phyloP scores from a whole-genome alignment of 1,284 basidiomycete species.

The Microbotryomycetes sp. region DNA sequence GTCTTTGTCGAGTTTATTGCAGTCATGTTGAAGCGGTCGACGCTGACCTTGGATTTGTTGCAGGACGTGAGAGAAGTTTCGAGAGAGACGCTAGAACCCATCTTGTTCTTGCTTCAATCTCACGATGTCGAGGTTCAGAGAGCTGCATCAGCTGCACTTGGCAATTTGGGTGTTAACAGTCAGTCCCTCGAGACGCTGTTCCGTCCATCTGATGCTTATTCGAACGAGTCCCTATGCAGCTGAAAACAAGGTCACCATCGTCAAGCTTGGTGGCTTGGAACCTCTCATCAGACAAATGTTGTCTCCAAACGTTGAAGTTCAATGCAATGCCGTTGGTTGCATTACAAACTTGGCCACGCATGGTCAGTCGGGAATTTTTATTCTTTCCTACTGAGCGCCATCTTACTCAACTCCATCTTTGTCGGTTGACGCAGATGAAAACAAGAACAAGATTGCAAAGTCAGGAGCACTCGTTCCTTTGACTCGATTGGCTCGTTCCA shows the following conservation, averaged over 20 bases:
- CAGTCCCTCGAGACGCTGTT: slow-evolving; percentile 42
- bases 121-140: slow-evolving; percentile 99
- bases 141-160: slow-evolving; percentile 95
- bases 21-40: neutral
- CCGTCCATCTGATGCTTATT: slow-evolving; percentile 17
- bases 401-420: neutral
- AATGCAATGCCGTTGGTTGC: slow-evolving; percentile 99
- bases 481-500: slow-evolving; percentile 90
- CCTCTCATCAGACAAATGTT: slow-evolving; percentile 99
- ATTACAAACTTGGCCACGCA: slow-evolving; percentile 98
- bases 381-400: neutral
- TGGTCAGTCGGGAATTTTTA: no score
- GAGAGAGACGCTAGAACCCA: slow-evolving; percentile 94
- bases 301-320: slow-evolving; percentile 97
- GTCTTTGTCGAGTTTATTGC: neutral
- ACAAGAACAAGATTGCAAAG: slow-evolving; percentile 99
- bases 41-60: neutral
- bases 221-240: slow-evolving; percentile 50
- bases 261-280: slow-evolving; percentile 94
- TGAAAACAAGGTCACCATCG: slow-evolving; percentile 98
- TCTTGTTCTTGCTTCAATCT: slow-evolving; percentile 92
- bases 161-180: slow-evolving; percentile 98
- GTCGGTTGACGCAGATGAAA: slow-evolving; percentile 61
- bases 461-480: slow-evolving; percentile 95
- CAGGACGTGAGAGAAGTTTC: slow-evolving; percentile 90